A percentile compares a stretch with the other conserved stretches of the same genome.
Conservation (phyloP, 805 yeast species). For the Isabelozyma heimii region DNA sequence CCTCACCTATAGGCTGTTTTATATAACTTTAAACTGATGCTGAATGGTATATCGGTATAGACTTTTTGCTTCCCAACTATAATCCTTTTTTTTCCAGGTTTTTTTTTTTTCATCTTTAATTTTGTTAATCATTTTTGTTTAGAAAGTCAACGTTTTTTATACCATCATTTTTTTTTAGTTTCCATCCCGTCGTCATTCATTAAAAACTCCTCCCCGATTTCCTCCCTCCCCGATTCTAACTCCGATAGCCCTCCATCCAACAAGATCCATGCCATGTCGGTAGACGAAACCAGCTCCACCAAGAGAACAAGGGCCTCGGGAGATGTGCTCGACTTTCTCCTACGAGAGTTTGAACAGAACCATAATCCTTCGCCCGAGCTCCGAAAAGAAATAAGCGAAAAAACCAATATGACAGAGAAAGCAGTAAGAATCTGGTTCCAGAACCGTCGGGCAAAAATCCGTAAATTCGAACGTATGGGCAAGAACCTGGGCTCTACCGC, state of each 20-base stretch:
- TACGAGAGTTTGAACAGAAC: slow-evolving; percentile 66
- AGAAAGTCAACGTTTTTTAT: too few relatives aligned
- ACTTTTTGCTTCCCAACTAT: not conserved
- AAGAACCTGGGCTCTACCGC: slow-evolving; percentile 1
- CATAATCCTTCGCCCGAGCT: slow-evolving; percentile 75
- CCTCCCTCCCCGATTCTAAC: too few relatives aligned
- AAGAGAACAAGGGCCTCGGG: slow-evolving; percentile 78
- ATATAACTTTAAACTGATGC: not conserved
- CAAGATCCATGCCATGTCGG: slow-evolving; percentile 12
- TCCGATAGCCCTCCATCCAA: too few relatives aligned
- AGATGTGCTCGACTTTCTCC: slow-evolving; percentile 65
- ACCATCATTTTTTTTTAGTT: too few relatives aligned
- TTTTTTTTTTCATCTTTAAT: not conserved
- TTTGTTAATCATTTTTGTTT: too few relatives aligned
- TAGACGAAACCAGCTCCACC: slow-evolving; percentile 18
- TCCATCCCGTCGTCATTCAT: too few relatives aligned
- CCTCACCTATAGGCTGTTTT: not conserved
- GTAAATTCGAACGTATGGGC: slow-evolving; percentile 59
- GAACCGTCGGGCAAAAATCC: slow-evolving; percentile 75
- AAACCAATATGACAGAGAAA: slow-evolving; percentile 80
- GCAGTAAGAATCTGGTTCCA: slow-evolving; percentile 94
- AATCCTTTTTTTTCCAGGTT: not conserved
- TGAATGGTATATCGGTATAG: not conserved
- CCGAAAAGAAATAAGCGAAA: slow-evolving; percentile 65
- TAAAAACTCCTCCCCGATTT: too few relatives aligned